Evolutionary conservation across 1,284 basidiomycete species (phyloP).

Genomic region (Peniophora sp.): DNA sequence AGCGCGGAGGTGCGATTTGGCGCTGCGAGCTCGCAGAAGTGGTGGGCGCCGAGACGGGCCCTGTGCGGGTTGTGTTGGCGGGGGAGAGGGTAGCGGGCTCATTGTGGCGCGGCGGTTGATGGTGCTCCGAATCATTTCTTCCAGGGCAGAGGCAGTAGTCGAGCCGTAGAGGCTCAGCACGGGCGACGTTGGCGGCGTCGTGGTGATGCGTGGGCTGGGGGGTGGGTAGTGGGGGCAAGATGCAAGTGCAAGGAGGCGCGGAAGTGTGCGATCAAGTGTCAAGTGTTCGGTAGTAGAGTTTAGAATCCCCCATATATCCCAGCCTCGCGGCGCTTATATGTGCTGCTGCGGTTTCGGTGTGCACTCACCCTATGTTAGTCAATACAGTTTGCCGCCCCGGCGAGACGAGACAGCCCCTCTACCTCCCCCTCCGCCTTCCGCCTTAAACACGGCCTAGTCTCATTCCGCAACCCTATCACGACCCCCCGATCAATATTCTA

Average conservation of each 20-base stretch:
- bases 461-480: too few species aligned
- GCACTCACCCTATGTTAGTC: too few species aligned
- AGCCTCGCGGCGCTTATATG: too few species aligned
- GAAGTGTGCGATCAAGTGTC: background rate
- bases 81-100: background rate
- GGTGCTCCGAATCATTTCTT: background rate
- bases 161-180: background rate
- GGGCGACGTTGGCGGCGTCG: background rate
- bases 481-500: background rate
- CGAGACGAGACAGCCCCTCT: too few species aligned
- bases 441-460: too few species aligned
- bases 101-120: conserved; percentile 1
- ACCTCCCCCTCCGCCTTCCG: too few species aligned
- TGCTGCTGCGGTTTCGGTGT: too few species aligned
- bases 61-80: background rate
- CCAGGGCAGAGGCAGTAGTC: background rate
- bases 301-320: conserved; percentile 3
- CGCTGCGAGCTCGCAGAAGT: background rate
- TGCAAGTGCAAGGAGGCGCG: background rate
- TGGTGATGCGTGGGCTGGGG: background rate
- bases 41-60: background rate
- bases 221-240: background rate
- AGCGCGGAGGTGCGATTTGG: conserved; percentile 6
- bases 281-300: too few species aligned
- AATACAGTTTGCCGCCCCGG: too few species aligned